Conservation (phyloP, 352 stramenopile species). For the Globisporangium nagaii region DNA sequence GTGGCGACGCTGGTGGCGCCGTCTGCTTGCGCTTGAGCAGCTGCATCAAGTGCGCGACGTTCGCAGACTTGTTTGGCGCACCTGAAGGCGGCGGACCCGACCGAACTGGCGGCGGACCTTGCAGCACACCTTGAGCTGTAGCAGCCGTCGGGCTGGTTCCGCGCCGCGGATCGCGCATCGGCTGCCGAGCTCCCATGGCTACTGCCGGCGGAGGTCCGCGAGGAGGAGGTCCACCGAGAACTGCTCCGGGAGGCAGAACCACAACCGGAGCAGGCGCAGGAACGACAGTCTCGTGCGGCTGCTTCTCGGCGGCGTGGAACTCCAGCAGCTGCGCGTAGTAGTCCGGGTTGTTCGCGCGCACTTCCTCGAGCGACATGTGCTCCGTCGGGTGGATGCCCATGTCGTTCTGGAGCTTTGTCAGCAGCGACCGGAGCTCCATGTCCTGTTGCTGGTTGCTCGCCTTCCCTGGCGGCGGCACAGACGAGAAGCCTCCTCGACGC, state of each 20-base stretch:
- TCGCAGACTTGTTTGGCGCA: slow-evolving; percentile 41
- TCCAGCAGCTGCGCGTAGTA: slow-evolving; percentile 81
- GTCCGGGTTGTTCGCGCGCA: slow-evolving; percentile 78
- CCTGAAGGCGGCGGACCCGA: not conserved
- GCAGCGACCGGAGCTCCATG: slow-evolving; percentile 71
- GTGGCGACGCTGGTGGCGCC: slow-evolving; percentile 16
- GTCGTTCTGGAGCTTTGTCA: slow-evolving; percentile 85
- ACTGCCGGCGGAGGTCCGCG: not conserved
- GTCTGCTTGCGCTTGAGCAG: slow-evolving; percentile 70
- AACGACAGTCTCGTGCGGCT: slow-evolving; percentile 2
- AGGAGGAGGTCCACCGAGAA: slow-evolving; percentile 4
- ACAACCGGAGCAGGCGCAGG: not conserved
- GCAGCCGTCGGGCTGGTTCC: not conserved
- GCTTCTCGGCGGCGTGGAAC: slow-evolving; percentile 34
- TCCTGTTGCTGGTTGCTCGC: slow-evolving; percentile 39
- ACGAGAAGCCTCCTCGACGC: not conserved
- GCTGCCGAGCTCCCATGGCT: not conserved
- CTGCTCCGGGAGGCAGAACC: slow-evolving; percentile 1
- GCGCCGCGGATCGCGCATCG: slow-evolving; percentile 7
- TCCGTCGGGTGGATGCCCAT: slow-evolving; percentile 84
- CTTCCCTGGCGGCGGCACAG: not conserved
- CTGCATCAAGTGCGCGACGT: slow-evolving; percentile 79
- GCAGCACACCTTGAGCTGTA: not conserved
- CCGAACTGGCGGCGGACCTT: not conserved
- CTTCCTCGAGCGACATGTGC: slow-evolving; percentile 83